phyloP scores from a whole-genome alignment of 2,329 filamentous ascomycete genomes.

The Monosporascus sp. region DNA sequence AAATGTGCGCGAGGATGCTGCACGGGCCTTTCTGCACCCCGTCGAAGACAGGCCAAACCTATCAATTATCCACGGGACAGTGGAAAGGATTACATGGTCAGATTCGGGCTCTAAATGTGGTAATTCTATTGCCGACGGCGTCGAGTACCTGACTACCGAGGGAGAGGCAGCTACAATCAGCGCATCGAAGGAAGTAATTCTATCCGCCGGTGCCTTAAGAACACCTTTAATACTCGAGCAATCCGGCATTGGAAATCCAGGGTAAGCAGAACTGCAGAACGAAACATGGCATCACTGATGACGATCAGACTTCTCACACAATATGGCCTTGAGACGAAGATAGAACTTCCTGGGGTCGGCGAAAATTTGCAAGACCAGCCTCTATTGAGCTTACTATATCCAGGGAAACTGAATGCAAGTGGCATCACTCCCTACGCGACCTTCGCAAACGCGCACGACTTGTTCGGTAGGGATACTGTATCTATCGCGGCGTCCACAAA shows the following conservation, averaged over 20 bases:
- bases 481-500: constrained; percentile 19
- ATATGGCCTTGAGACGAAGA: constrained; percentile 36
- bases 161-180: constrained; percentile 29
- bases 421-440: constrained; percentile 24
- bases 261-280: constrained; percentile 11
- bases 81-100: constrained; percentile 26
- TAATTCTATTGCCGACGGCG: constrained; percentile 23
- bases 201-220: constrained; percentile 44
- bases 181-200: constrained; percentile 42
- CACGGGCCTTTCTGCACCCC: constrained; percentile 36
- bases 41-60: constrained; percentile 34
- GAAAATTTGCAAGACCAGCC: constrained; percentile 50
- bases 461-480: constrained; percentile 26
- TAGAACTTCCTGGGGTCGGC: constrained; percentile 47
- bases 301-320: constrained; percentile 32
- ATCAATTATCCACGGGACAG: constrained; percentile 33
- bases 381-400: constrained; percentile 22
- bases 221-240: constrained; percentile 48
- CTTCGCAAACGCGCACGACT: constrained; percentile 29
- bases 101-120: constrained; percentile 4
- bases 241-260: constrained; percentile 45
- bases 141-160: constrained; percentile 32
- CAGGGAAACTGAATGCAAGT: constrained; percentile 12
- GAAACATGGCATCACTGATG: constrained; percentile 6
- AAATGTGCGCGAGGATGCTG: constrained; percentile 36